These are phyloP conservation scores for Saraca asoca DNA, from an alignment of 331 rosid species.

Conservation along the genomic window DNA sequence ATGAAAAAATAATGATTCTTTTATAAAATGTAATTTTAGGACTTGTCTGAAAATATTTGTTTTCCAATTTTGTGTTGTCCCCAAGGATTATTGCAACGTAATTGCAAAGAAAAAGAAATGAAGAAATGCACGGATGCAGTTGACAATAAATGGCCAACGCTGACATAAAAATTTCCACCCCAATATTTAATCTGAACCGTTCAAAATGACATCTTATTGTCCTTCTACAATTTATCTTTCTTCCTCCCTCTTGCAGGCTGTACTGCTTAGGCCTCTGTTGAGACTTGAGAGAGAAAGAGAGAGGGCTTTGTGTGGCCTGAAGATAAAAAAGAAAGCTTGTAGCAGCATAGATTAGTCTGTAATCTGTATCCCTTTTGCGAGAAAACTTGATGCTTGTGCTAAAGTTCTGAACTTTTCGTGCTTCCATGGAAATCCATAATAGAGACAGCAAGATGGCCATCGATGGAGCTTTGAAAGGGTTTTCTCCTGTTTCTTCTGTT, in stretches of 20 bases:
- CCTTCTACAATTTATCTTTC: slow-evolving; percentile 35
- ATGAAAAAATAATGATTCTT: too few relatives aligned
- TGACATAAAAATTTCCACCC: slow-evolving; percentile 38
- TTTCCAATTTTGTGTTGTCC: too few relatives aligned
- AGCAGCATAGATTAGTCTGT: too few relatives aligned
- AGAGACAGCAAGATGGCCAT: slow-evolving; percentile 37
- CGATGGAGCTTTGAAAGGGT: slow-evolving; percentile 62
- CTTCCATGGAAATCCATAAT: slow-evolving; percentile 48
- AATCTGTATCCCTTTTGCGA: not conserved
- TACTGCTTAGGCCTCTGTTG: too few relatives aligned
- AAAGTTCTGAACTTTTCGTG: not conserved
- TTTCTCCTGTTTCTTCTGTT: slow-evolving; percentile 70
- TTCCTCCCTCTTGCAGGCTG: slow-evolving; percentile 30
- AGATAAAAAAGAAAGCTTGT: not conserved
- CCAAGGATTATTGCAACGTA: too few relatives aligned
- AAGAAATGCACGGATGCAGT: not conserved
- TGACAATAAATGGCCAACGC: not conserved
- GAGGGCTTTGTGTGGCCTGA: slow-evolving; percentile 12
- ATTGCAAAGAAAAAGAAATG: too few relatives aligned
- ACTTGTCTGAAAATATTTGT: too few relatives aligned
- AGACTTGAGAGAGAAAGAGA: not conserved
- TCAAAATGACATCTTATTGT: slow-evolving; percentile 27
- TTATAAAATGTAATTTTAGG: too few relatives aligned
- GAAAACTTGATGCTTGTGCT: not conserved
- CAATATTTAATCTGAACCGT: slow-evolving; percentile 42